Evolutionary conservation across 208 protist genomes (phyloP).

Genomic region (Trypanosoma melophagium): DNA sequence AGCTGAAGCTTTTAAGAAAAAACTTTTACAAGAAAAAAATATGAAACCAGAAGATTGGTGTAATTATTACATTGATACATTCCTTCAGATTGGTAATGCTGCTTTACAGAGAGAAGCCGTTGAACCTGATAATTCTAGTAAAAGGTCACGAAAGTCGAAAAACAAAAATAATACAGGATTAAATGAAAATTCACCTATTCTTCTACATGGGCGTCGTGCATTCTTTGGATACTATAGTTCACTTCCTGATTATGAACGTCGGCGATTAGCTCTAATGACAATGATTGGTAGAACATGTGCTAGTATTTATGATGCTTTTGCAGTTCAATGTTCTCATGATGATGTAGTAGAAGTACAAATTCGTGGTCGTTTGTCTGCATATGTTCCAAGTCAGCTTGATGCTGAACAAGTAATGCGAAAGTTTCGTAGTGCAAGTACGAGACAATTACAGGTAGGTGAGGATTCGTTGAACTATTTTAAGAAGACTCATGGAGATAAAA

Average conservation of each 20-base stretch:
- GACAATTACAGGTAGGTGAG: conserved; percentile 88
- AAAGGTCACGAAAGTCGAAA: conserved; percentile 35
- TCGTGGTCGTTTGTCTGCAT: conserved; percentile 60
- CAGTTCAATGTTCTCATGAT: conserved; percentile 75
- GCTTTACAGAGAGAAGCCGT: conserved; percentile 71
- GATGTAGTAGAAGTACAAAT: conserved; percentile 79
- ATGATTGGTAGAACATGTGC: conserved; percentile 69
- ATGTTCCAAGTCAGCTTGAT: conserved; percentile 81
- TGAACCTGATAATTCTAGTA: conserved; percentile 15
- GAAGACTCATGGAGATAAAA: conserved; percentile 71
- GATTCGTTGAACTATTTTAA: conserved; percentile 89
- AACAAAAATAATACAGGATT: conserved; percentile 29
- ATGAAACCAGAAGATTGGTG: conserved; percentile 92
- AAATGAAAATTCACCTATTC: conserved; percentile 63
- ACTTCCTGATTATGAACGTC: conserved; percentile 60
- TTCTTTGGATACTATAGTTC: conserved; percentile 88
- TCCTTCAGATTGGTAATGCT: conserved; percentile 79
- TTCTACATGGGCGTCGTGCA: conserved; percentile 77
- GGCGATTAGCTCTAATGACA: conserved; percentile 79
- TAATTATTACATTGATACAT: conserved; percentile 81
- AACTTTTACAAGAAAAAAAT: conserved; percentile 61
- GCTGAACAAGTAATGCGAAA: conserved; percentile 82
- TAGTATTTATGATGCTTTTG: conserved; percentile 78
- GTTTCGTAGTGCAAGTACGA: conserved; percentile 73
- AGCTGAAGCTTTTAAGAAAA: conserved; percentile 65